Percentiles rank a stretch among this genome's conserved stretches.
These are phyloP conservation scores for Rhinocladiella mackenziei DNA, from an alignment of 2,329 filamentous ascomycete species.

Conservation along the genomic window DNA sequence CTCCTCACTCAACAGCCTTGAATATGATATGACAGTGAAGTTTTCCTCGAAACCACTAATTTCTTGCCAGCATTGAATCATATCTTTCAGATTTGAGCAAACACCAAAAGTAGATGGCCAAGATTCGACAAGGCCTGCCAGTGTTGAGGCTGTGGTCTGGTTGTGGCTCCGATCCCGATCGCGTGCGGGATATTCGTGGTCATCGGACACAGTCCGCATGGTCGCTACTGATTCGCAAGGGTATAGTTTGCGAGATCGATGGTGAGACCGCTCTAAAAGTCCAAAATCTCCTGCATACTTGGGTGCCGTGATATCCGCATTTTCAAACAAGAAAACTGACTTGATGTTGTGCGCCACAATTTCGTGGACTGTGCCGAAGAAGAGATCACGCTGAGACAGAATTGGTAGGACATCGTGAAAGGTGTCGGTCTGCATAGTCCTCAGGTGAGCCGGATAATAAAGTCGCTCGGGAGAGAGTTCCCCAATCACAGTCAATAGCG, in stretches of 20 bases:
- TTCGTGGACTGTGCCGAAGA: constrained; percentile 9
- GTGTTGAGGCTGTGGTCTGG: neutral
- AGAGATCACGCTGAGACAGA: constrained; percentile 18
- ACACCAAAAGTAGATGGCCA: constrained; percentile 13
- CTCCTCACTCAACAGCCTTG: constrained; percentile 6
- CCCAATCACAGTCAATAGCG: constrained; percentile 9
- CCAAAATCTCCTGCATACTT: constrained; percentile 11
- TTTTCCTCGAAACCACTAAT: constrained; percentile 12
- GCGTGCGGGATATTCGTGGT: constrained; percentile 11
- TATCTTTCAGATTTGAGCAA: neutral
- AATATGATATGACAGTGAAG: constrained; percentile 2
- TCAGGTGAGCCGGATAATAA: constrained; percentile 13
- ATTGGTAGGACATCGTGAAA: constrained; percentile 13
- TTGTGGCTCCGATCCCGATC: constrained; percentile 5
- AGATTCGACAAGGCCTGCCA: constrained; percentile 4
- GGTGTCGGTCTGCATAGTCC: constrained; percentile 17
- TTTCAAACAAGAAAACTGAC: constrained; percentile 11
- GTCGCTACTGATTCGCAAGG: neutral
- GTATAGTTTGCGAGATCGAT: constrained; percentile 13
- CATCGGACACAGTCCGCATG: neutral
- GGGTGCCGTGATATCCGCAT: neutral
- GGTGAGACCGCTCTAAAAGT: constrained; percentile 13
- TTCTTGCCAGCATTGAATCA: constrained; percentile 4
- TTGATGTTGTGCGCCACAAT: constrained; percentile 17
- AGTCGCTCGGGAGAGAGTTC: constrained; percentile 7